phyloP scores from a whole-genome alignment of 257 asterid genomes.

The Dorcoceras hygrometricum region DNA sequence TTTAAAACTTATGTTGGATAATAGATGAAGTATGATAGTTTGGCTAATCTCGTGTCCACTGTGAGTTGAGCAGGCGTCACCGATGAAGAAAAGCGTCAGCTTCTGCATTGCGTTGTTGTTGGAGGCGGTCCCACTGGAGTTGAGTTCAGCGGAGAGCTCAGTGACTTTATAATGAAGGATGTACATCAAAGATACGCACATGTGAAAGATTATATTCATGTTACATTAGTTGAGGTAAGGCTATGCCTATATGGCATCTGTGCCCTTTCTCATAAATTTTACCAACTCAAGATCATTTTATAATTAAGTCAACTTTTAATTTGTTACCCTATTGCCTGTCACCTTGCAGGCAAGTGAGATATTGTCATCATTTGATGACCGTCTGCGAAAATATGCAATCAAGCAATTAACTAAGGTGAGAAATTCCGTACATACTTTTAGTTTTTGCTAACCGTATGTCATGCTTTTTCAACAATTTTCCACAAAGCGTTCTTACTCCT shows the following conservation, averaged over 20 bases:
- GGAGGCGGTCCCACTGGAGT: conserved; percentile 99
- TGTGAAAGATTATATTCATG: conserved; percentile 85
- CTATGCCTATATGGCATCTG: conserved; percentile 12
- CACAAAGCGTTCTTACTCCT: background rate
- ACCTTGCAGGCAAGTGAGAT: conserved; percentile 86
- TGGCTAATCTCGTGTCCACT: conserved; percentile 4
- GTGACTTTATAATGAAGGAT: conserved; percentile 87
- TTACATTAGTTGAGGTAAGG: conserved; percentile 88
- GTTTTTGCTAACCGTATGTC: background rate
- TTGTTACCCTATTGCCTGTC: conserved; percentile 15
- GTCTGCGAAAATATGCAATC: conserved; percentile 78
- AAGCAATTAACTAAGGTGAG: conserved; percentile 88
- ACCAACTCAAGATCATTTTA: conserved; percentile 13
- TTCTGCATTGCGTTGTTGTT: conserved; percentile 91
- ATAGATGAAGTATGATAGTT: background rate
- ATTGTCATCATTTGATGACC: conserved; percentile 89
- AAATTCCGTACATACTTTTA: background rate
- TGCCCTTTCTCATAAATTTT: conserved; percentile 14
- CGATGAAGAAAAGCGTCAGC: conserved; percentile 85
- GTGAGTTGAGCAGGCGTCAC: conserved; percentile 52
- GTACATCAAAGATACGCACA: conserved; percentile 85
- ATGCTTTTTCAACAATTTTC: background rate
- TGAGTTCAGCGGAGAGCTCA: conserved; percentile 96
- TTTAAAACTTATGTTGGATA: background rate
- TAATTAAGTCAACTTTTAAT: conserved; percentile 19